phyloP scores from a whole-genome alignment of 305 asterid genomes.

The Solanum hybrid region DNA sequence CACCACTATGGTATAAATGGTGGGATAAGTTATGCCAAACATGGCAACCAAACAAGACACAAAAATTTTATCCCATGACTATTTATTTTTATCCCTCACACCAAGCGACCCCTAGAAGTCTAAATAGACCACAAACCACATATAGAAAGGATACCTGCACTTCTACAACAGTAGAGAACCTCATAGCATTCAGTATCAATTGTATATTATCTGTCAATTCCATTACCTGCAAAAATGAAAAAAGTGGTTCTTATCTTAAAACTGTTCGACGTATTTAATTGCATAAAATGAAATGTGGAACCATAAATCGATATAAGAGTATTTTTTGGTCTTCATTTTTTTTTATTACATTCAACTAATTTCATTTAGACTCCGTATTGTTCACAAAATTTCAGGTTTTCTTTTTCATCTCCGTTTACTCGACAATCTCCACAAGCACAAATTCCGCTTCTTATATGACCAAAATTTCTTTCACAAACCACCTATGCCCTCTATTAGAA shows the following conservation, averaged over 20 bases:
- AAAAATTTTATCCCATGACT: too few relatives aligned
- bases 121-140: not conserved
- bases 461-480: not conserved
- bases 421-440: not conserved
- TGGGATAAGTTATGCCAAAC: too few relatives aligned
- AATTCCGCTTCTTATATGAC: not conserved
- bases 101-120: not conserved
- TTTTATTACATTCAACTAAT: not conserved
- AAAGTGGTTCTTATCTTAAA: not conserved
- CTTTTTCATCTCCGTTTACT: not conserved
- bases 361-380: not conserved
- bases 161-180: slow-evolving; percentile 12
- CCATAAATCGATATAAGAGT: not conserved
- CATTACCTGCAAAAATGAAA: slow-evolving; percentile 4
- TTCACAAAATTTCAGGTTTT: not conserved
- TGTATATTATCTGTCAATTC: slow-evolving; percentile 8
- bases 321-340: not conserved
- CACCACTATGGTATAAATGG: too few relatives aligned
- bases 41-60: too few relatives aligned
- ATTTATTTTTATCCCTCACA: too few relatives aligned
- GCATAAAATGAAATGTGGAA: not conserved
- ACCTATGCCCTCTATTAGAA: not conserved
- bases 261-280: not conserved
- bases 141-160: not conserved
- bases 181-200: slow-evolving; percentile 6